Conservation (phyloP, 2,329 filamentous ascomycete genomes). For the Fusarium guadeloupense region DNA sequence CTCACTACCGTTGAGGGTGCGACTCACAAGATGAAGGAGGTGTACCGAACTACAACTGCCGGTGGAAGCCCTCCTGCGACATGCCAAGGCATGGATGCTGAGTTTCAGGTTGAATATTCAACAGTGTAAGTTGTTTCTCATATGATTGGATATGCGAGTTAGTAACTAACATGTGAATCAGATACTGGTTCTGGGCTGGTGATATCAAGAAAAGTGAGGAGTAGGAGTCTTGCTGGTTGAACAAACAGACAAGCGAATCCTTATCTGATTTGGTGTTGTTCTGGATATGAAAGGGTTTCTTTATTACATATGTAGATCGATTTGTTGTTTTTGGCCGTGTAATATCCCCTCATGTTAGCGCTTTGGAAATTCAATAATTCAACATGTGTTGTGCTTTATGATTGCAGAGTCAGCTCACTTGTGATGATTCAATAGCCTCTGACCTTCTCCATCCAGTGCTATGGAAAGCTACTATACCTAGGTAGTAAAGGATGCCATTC, state of each 20-base stretch:
- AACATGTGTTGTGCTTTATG: conserved; percentile 15
- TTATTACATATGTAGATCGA: conserved; percentile 29
- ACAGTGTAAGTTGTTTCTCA: conserved; percentile 74
- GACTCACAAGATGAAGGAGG: conserved; percentile 73
- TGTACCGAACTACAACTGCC: conserved; percentile 86
- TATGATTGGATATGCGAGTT: not conserved
- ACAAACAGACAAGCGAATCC: not conserved
- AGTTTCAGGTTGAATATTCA: conserved; percentile 81
- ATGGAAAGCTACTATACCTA: too few relatives aligned
- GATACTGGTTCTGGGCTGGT: conserved; percentile 44
- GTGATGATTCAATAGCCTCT: conserved; percentile 1
- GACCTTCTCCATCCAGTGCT: conserved; percentile 25
- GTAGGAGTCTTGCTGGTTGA: not conserved
- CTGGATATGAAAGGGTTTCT: conserved; percentile 1
- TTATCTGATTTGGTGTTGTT: conserved; percentile 1
- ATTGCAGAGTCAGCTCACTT: not conserved
- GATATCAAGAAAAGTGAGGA: conserved; percentile 22
- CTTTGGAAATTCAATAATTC: conserved; percentile 25
- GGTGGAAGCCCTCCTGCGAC: conserved; percentile 79
- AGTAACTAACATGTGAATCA: conserved; percentile 28
- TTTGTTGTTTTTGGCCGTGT: conserved; percentile 15
- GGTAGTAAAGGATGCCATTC: not conserved
- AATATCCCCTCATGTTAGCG: conserved; percentile 34
- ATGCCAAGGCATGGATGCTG: conserved; percentile 70
- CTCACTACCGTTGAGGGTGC: conserved; percentile 63